These are phyloP conservation scores for Monosporascus cannonballus DNA, from an alignment of 2,329 filamentous ascomycete genomes.

Conservation along the genomic window DNA sequence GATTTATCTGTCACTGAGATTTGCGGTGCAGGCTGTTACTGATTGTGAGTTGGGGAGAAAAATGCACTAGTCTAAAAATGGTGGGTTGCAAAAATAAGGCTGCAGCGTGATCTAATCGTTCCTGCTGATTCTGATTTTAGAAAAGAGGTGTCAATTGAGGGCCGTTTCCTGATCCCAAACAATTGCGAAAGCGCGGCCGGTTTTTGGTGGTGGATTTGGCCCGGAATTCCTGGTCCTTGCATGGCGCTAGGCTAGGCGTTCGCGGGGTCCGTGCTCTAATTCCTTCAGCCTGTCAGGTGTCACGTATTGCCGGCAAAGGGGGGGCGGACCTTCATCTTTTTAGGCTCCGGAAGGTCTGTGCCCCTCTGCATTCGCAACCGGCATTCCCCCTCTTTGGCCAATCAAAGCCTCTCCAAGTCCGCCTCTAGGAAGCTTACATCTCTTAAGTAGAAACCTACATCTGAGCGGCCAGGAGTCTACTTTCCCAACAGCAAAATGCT, in stretches of 20 bases:
- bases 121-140: not conserved
- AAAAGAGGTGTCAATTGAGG: not conserved
- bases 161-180: not conserved
- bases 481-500: not conserved
- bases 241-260: not conserved
- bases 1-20: slow-evolving; percentile 18
- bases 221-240: not conserved
- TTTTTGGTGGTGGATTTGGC: not conserved
- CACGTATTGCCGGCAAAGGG: not conserved
- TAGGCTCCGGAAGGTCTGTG: no score
- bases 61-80: slow-evolving; percentile 10
- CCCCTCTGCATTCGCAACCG: not conserved
- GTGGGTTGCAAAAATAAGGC: not conserved
- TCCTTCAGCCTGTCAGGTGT: not conserved
- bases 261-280: not conserved
- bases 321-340: not conserved
- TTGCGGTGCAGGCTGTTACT: slow-evolving; percentile 22
- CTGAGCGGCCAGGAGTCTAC: not conserved
- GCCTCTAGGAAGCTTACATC: not conserved
- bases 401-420: not conserved
- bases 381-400: not conserved
- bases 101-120: not conserved
- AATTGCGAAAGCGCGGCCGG: not conserved
- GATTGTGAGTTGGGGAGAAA: slow-evolving; percentile 19
- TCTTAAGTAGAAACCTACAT: not conserved